Base-by-base conservation (phyloP, 2,329 filamentous ascomycete species). In the Hypoxylon sp. region DNA sequence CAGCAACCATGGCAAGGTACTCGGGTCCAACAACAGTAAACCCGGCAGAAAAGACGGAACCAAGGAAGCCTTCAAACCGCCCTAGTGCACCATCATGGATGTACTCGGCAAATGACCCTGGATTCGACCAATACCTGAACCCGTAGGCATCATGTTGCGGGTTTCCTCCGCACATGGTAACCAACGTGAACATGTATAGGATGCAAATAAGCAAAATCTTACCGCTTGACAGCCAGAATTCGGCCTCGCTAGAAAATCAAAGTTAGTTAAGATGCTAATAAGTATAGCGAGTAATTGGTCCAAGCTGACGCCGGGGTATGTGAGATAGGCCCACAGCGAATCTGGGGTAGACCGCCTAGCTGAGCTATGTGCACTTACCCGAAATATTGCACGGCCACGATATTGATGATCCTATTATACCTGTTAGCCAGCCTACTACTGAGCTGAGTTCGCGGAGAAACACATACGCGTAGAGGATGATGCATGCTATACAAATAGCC, bases 101-200 rank as follows among this genome's bases (percentile, higher is more conserved):
- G 66, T 87, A 82, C 69, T 89, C 85, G 15, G 85, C 85, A 73
- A 92, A 92, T 1, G 89, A 80, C 4, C 90, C 90, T 0, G 88
- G 88, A 2, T 84, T 73, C 11, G 83, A 84, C 90, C 90, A 92
- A 75, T 90, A 89, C 17, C 90, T 84, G 76, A 93, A 93, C 19
- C 91, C 91, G 74, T 89, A 93, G 1, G 88, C 83, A 73, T 92
- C 90, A 52, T 87, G 82, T 5, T 88, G 76, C 0, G 92, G 92
- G 72, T 94, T 94, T 31, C 91, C 92, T 37, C 92, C 92, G 6
- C 93, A 82, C 90, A 94, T 93, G 53, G 89, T 90, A 72, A 95
- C 85, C 75, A 95, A 92, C n/a, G 92, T 94, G 79, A 91, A 94
- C 74, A 84, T 80, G 77, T 93, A 90, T 58, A 93, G 82, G 11